These are phyloP conservation scores for Pleurotus salmoneostramineus DNA, from an alignment of 768 basidiomycete species.

Conservation along the genomic window DNA sequence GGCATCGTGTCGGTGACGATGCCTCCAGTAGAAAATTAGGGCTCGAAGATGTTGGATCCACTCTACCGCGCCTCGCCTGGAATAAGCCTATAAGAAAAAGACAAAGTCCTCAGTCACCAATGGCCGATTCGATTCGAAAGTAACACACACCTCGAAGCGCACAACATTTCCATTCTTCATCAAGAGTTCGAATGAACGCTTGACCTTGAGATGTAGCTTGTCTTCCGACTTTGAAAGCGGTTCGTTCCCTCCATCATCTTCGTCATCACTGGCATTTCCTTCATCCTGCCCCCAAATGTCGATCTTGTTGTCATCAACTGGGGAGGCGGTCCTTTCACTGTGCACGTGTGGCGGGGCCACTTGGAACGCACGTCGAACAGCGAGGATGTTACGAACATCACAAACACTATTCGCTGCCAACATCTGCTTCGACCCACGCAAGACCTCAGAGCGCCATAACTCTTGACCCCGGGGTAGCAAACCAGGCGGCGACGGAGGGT, in stretches of 20 bases:
- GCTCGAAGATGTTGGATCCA: conserved; percentile 80
- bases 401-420: conserved; percentile 60
- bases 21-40: conserved; percentile 76
- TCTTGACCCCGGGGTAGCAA: conserved; percentile 26
- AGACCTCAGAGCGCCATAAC: conserved; percentile 49
- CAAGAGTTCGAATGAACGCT: conserved; percentile 75
- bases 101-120: conserved; percentile 2
- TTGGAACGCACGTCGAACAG: conserved; percentile 63
- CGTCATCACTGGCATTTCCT: conserved; percentile 48
- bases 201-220: conserved; percentile 45
- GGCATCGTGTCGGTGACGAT: conserved; percentile 71
- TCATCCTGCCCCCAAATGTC: conserved; percentile 28
- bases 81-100: conserved; percentile 53
- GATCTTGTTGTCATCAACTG: conserved; percentile 27
- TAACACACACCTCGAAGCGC: conserved; percentile 70
- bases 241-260: conserved; percentile 65
- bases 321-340: conserved; percentile 21
- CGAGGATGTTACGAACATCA: conserved; percentile 68
- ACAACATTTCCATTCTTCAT: conserved; percentile 65
- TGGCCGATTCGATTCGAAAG: not conserved
- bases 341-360: conserved; percentile 31
- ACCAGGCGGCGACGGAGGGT: conserved; percentile 71
- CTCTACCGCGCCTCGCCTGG: conserved; percentile 64
- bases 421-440: conserved; percentile 63
- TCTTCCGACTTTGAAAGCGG: conserved; percentile 38